Evolutionary conservation across 345 rosid species (phyloP), one percentile per base, ranked within the genome.

Genomic region (Pelargonium nanum): DNA sequence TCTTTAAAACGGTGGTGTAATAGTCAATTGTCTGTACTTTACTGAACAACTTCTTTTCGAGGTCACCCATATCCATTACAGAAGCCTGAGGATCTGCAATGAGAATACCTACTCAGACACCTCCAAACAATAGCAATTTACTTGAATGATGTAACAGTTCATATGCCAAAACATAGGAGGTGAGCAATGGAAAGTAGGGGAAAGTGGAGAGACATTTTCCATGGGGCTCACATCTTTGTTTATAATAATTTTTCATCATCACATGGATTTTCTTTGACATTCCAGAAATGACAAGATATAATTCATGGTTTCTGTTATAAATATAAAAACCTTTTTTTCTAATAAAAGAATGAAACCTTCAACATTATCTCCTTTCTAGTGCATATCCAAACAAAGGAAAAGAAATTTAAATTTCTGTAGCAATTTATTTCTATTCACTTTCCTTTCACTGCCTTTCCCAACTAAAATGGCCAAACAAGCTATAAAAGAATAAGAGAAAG

Each of bases 11-110:
- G 6, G 87, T 85, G 21, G 91, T 82, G 71, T 82, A 82, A 67
- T 85, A 85, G 68, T 85, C 87, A 23, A 82, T 78, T 24, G 85
- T 80, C 60, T 70, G 66, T 30, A 85, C 91, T 80, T 78, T 85
- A 26, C 78, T 59, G 64, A 82, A 80, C 44, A 85, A 40, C 57
- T 82, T 80, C 66, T 55, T 77, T 72, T 85, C 91, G 9, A 80
- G 69, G 24, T 77, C 83, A 57, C 65, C 55, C 65, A 75, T 66
- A 59, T 85, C 85, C 80, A 82, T 69, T 55, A 75, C 70, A 63
- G 66, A 65, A 3, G 22, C 66, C 65, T 68, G 80, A 60, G 71
- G 58, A 70, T 71, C 91, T 85, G 82, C 73, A 66, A 6, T 6
- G 60, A 63, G 22, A 75, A 25, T 53, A 21, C 13, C 10, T 10